A percentile compares a stretch with the other conserved stretches of the same genome.
phyloP scores from a whole-genome alignment of 305 asterid species.

The Rubia peregrina region DNA sequence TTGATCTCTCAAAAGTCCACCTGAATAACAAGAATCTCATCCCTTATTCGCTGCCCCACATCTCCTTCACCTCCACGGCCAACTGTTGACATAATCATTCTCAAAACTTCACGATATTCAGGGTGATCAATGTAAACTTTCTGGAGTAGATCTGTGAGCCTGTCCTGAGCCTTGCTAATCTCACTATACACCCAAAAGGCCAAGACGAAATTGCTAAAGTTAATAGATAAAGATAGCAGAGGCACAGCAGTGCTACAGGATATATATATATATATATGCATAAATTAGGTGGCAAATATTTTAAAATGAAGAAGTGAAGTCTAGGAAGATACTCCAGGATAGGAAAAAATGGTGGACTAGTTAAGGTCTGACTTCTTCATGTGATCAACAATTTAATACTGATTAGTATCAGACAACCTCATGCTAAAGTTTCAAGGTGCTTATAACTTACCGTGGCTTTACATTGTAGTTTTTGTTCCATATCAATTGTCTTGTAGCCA shows the following conservation, averaged over 20 bases:
- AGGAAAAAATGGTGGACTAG: not conserved
- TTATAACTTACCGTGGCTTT: slow-evolving; percentile 70
- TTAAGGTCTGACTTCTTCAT: not conserved
- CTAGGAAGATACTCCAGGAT: not conserved
- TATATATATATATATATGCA: slow-evolving; percentile 6
- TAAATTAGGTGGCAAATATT: not conserved
- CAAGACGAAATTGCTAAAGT: not conserved
- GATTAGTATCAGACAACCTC: not conserved
- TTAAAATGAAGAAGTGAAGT: not conserved
- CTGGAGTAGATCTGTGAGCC: slow-evolving; percentile 87
- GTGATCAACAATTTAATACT: not conserved
- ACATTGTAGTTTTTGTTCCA: slow-evolving; percentile 99
- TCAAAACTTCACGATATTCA: slow-evolving; percentile 64
- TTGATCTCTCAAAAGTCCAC: slow-evolving; percentile 29
- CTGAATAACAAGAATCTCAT: slow-evolving; percentile 96
- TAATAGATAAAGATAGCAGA: not conserved
- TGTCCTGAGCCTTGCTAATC: slow-evolving; percentile 96
- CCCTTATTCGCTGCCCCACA: slow-evolving; percentile 98
- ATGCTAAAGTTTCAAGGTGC: not conserved
- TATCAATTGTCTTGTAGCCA: slow-evolving; percentile 96
- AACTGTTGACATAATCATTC: slow-evolving; percentile 94
- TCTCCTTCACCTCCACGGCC: slow-evolving; percentile 99
- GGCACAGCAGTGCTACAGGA: not conserved
- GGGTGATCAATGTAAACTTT: slow-evolving; percentile 53
- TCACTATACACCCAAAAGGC: slow-evolving; percentile 50